Base-by-base conservation (phyloP, 805 yeast species). In the Starmerella floricola region DNA sequence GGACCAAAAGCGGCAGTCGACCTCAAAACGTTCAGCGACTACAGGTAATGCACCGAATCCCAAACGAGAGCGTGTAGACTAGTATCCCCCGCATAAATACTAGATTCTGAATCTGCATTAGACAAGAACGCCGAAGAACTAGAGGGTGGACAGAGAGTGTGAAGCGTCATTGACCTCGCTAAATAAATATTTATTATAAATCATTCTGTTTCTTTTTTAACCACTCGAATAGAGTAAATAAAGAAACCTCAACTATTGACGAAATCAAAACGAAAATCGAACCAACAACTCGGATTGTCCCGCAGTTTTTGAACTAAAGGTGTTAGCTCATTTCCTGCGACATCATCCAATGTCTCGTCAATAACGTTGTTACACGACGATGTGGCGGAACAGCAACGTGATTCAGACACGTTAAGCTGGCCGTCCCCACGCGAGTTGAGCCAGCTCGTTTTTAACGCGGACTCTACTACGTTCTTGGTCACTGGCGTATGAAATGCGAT, bases 1-100 rank as follows among this genome's bases (percentile, higher is more conserved):
- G 55, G 95, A 87, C 61, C 61, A 67, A 35, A 72, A 71, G 57
- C 60, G 62, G 56, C 60, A 71, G 30, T n/a, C 31, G n/a, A 28
- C 38, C 4, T 13, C 38, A 8, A 34, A 23, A 16, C 31, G 30
- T 10, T 13, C 38, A 6, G 20, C 31, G 13, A 13, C 6, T 5
- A 21, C 18, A 4, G 19, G 16, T 24, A 5, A 8, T n/a, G n/a
- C 6, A 10, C 34, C 40, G 4, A 12, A 29, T 3, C 37, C 47
- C n/a, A 44, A 44, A 35, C 36, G 43, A 3, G 43, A 39, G 31
- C 40, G 43, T 6, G 40, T n/a, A 11, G 31, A 34, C 4, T 20
- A 28, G 8, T 10, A 20, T 16, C 2, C n/a, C n/a, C n/a, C n/a
- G n/a, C n/a, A n/a, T n/a, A n/a, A n/a, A n/a, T n/a, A n/a, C n/a